phyloP scores from a whole-genome alignment of 1,284 basidiomycete genomes.

The Puccinia coronata region DNA sequence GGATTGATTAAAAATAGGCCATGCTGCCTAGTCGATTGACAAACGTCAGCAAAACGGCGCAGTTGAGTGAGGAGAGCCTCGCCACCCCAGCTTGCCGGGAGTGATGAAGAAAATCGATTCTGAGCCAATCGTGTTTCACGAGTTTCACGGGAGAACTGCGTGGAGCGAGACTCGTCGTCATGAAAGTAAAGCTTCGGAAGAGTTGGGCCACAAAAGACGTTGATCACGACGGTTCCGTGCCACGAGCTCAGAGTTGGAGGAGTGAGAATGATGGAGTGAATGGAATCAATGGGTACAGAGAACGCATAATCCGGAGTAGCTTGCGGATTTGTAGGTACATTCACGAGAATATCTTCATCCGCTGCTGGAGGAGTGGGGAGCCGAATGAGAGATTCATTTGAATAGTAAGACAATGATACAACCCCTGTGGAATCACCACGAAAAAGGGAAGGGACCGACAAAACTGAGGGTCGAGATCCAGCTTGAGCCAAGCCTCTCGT shows the following conservation, averaged over 20 bases:
- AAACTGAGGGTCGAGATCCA: conserved; percentile 32
- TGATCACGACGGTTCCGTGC: conserved; percentile 71
- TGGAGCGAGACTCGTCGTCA: conserved; percentile 85
- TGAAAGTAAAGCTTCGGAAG: conserved; percentile 91
- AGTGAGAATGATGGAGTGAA: conserved; percentile 85
- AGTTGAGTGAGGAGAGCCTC: conserved; percentile 60
- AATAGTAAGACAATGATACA: neutral
- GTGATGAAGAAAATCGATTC: conserved; percentile 52
- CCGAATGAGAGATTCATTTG: neutral
- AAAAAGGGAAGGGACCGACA: neutral
- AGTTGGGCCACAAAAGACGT: conserved; percentile 83
- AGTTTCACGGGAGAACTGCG: conserved; percentile 55
- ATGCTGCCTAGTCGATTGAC: conserved; percentile 75
- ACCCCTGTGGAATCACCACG: neutral
- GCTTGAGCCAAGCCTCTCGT: conserved; percentile 38
- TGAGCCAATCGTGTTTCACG: conserved; percentile 51
- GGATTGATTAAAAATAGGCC: conserved; percentile 89
- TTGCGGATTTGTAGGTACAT: conserved; percentile 39
- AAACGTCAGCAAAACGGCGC: conserved; percentile 67
- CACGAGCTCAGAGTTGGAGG: conserved; percentile 81
- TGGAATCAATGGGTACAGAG: conserved; percentile 80
- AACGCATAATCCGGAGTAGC: conserved; percentile 75
- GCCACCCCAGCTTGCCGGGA: conserved; percentile 70
- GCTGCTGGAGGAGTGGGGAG: conserved; percentile 15
- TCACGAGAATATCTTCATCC: conserved; percentile 38